Evolutionary conservation across 495 filamentous ascomycete species (phyloP).

Genomic region (Penicillium crystallinum): DNA sequence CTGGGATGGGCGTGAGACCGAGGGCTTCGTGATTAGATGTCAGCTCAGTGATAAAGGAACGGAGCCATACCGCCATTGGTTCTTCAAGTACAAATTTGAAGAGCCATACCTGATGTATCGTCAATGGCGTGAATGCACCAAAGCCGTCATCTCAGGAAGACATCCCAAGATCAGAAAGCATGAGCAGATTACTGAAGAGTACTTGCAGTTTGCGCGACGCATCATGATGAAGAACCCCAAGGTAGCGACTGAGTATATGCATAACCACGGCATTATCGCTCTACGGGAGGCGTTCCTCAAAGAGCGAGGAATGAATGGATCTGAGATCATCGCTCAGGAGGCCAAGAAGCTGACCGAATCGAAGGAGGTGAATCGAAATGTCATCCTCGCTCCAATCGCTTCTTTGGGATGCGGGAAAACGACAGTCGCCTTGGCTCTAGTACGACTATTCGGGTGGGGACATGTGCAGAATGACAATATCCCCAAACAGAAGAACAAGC

Average conservation of each 20-base stretch:
- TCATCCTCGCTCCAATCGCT: constrained; percentile 81
- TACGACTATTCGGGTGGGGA: constrained; percentile 84
- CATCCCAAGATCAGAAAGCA: constrained; percentile 79
- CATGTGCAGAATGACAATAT: constrained; percentile 98
- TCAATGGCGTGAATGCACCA: constrained; percentile 97
- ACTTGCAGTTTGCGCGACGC: constrained; percentile 72
- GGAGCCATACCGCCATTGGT: constrained; percentile 73
- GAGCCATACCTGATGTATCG: constrained; percentile 98
- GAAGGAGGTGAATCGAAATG: constrained; percentile 50
- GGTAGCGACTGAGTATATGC: constrained; percentile 60
- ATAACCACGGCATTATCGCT: constrained; percentile 94
- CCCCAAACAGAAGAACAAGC: constrained; percentile 63
- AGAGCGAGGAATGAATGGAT: constrained; percentile 74
- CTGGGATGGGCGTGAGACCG: constrained; percentile 85
- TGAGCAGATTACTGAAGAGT: constrained; percentile 82
- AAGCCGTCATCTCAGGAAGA: constrained; percentile 73
- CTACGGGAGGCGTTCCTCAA: constrained; percentile 82
- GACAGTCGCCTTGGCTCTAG: constrained; percentile 77
- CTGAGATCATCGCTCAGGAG: constrained; percentile 72
- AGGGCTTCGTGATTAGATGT: constrained; percentile 95
- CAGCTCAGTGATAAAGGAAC: constrained; percentile 51
- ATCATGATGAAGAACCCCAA: constrained; percentile 61
- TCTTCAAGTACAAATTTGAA: constrained; percentile 99
- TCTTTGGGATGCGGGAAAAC: constrained; percentile 97
- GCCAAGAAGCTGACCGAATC: constrained; percentile 26